Evolutionary conservation across 2,329 filamentous ascomycete species (phyloP).

Genomic region (Ophiocordyceps camponoti-leonardi): DNA sequence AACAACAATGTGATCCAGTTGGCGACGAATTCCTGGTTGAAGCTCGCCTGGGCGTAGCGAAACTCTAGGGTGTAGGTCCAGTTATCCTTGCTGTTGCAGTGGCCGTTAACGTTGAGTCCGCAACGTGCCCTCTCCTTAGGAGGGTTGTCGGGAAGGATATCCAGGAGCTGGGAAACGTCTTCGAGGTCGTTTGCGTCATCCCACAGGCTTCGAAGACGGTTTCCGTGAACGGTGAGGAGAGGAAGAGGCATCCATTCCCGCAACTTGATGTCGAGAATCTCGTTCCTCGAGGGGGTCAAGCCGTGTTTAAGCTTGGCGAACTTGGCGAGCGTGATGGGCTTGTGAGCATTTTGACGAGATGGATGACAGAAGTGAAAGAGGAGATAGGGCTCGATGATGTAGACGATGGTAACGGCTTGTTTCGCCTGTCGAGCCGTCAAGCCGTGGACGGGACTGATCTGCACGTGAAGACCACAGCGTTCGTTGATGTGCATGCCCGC

Average conservation of each 20-base stretch:
- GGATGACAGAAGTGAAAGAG: constrained; percentile 2
- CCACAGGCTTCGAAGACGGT: neutral
- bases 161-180: neutral
- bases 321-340: neutral
- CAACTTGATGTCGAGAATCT: neutral
- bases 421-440: constrained; percentile 56
- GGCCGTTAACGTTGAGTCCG: neutral
- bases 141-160: neutral
- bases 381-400: constrained; percentile 3
- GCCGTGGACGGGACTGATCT: constrained; percentile 2
- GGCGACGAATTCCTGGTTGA: constrained; percentile 2
- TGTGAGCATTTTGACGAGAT: neutral
- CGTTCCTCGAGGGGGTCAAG: neutral
- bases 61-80: constrained; percentile 5
- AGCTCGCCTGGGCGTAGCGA: constrained; percentile 5
- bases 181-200: neutral
- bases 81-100: neutral
- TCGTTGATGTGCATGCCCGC: neutral
- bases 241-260: neutral
- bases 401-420: constrained; percentile 56
- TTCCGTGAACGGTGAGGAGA: neutral
- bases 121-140: neutral
- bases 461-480: constrained; percentile 5
- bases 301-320: constrained; percentile 1
- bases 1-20: constrained; percentile 4